Evolutionary conservation across 495 filamentous ascomycete genomes (phyloP).

Genomic region (Penicillium pulvis): DNA sequence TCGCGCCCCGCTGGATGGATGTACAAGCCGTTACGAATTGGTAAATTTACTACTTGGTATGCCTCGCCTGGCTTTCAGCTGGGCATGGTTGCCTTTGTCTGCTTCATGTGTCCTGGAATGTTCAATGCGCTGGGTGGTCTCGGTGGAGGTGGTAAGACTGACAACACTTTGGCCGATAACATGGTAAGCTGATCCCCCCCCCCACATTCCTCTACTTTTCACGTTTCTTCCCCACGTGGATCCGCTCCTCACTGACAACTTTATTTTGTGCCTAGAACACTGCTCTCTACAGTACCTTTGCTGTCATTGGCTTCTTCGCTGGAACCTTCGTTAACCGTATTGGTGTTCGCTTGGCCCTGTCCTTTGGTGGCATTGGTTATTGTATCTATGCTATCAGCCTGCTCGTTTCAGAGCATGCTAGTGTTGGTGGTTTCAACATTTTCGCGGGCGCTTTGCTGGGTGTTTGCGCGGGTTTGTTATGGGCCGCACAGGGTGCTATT

Average conservation of each 20-base stretch:
- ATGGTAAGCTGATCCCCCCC: constrained; percentile 31
- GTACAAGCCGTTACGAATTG: constrained; percentile 53
- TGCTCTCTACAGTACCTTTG: constrained; percentile 64
- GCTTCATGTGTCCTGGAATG: constrained; percentile 83
- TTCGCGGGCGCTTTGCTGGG: constrained; percentile 58
- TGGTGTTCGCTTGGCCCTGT: constrained; percentile 44
- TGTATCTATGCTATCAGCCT: constrained; percentile 47
- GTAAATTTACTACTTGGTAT: constrained; percentile 60
- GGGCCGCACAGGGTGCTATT: constrained; percentile 55
- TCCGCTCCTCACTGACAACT: background rate
- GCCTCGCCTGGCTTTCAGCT: constrained; percentile 67
- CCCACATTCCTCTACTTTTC: background rate
- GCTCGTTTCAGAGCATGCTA: constrained; percentile 63
- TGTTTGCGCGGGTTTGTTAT: constrained; percentile 51
- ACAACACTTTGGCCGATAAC: constrained; percentile 39
- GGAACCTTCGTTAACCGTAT: constrained; percentile 52
- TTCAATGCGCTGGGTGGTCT: constrained; percentile 68
- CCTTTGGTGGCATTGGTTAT: constrained; percentile 51
- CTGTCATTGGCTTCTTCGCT: constrained; percentile 56
- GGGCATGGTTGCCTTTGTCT: constrained; percentile 59
- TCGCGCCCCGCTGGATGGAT: constrained; percentile 43
- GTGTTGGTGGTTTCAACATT: constrained; percentile 72
- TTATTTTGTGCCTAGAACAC: constrained; percentile 34
- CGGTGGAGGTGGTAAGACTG: constrained; percentile 53
- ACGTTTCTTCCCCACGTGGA: background rate